phyloP scores from a whole-genome alignment of 257 asterid species.

The Penstemon newberryi region DNA sequence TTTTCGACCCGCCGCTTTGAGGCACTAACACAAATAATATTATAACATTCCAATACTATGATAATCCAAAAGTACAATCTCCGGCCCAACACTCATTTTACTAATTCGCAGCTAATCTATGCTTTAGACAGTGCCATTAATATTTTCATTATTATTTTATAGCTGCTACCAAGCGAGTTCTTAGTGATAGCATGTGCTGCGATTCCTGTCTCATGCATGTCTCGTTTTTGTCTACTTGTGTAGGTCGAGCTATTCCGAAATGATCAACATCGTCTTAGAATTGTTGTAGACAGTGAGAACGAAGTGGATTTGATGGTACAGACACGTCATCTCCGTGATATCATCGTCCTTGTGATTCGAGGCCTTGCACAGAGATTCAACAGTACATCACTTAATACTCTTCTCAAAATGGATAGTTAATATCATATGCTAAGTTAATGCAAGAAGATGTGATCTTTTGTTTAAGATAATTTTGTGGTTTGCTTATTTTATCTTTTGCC shows the following conservation, averaged over 20 bases:
- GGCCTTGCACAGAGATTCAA: slow-evolving; percentile 93
- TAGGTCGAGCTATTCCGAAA: slow-evolving; percentile 90
- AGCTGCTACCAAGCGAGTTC: too few species aligned
- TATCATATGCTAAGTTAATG: slow-evolving; percentile 4
- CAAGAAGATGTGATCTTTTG: background rate
- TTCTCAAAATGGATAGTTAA: slow-evolving; percentile 76
- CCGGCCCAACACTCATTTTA: too few species aligned
- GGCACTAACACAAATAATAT: too few species aligned
- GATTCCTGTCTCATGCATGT: background rate
- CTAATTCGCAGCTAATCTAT: too few species aligned
- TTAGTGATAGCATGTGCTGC: background rate
- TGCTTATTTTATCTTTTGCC: slow-evolving; percentile 1
- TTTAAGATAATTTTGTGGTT: slow-evolving; percentile 14
- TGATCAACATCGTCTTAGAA: slow-evolving; percentile 90
- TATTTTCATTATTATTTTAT: too few species aligned
- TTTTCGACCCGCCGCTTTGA: too few species aligned
- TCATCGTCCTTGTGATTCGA: slow-evolving; percentile 80
- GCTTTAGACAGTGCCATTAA: too few species aligned
- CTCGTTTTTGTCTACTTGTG: slow-evolving; percentile 12
- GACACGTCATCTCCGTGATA: slow-evolving; percentile 90
- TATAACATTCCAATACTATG: too few species aligned
- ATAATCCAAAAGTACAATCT: too few species aligned
- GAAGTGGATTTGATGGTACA: slow-evolving; percentile 96
- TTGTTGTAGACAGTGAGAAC: slow-evolving; percentile 87
- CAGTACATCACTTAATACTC: slow-evolving; percentile 93